A percentile compares a stretch with the other conserved stretches of the same genome.
Conservation (phyloP, 495 filamentous ascomycete genomes). For the Neurospora hispaniola region DNA sequence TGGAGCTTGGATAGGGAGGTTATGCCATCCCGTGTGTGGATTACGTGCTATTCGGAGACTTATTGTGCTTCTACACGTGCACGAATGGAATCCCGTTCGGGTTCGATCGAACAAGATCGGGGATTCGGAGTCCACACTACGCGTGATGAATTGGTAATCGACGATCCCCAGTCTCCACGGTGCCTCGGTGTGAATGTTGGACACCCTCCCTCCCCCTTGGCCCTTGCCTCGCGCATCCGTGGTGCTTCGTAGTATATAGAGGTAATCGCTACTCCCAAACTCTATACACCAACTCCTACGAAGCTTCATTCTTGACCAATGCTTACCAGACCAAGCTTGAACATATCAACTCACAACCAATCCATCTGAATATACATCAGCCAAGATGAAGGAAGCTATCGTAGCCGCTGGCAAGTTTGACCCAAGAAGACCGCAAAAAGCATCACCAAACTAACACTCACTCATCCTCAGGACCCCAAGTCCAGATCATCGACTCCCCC, state of each 20-base stretch:
- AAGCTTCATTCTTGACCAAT: not conserved
- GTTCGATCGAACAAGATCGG: not conserved
- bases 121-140: not conserved
- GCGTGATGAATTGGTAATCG: not conserved
- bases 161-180: not conserved
- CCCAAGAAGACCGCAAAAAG: not conserved
- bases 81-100: not conserved
- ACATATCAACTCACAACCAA: not conserved
- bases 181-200: not conserved
- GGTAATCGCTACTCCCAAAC: not conserved
- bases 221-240: not conserved
- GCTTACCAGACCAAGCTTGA: not conserved
- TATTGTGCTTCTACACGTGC: not conserved
- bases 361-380: not conserved
- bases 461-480: slow-evolving; percentile 27
- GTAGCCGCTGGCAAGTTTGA: slow-evolving; percentile 30
- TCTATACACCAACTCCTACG: too few relatives aligned
- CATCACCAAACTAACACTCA: not conserved
- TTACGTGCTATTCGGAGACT: not conserved
- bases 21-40: not conserved
- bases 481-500: slow-evolving; percentile 53
- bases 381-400: slow-evolving; percentile 56
- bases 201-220: not conserved
- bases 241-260: not conserved
- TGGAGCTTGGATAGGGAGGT: not conserved